Percentiles rank a stretch among this genome's conserved stretches.
These are phyloP conservation scores for Russula ochroleuca DNA, from an alignment of 768 basidiomycete species.

Conservation along the genomic window DNA sequence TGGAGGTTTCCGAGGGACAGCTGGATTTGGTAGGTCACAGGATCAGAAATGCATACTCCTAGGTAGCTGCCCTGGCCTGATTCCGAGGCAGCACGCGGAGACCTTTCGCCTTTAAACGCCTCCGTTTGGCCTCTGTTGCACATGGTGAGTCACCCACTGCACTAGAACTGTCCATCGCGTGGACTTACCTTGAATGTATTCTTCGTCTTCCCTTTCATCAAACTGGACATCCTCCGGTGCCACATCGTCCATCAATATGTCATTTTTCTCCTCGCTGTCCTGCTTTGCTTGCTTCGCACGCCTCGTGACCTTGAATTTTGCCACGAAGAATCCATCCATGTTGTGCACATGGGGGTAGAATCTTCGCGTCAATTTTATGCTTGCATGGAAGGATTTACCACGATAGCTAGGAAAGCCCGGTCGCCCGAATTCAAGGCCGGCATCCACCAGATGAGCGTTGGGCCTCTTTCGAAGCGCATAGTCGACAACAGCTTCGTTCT, in stretches of 20 bases:
- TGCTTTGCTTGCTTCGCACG: conserved; percentile 48
- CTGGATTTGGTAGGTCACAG: conserved; percentile 5
- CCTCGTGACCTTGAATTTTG: conserved; percentile 94
- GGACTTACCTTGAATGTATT: conserved; percentile 73
- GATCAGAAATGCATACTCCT: background rate
- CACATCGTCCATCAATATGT: conserved; percentile 32
- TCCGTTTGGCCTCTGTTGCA: conserved; percentile 61
- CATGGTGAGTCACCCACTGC: conserved; percentile 9
- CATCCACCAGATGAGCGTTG: conserved; percentile 86
- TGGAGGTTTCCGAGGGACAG: background rate
- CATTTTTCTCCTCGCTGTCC: conserved; percentile 32
- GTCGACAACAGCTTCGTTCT: conserved; percentile 97
- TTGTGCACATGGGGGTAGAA: conserved; percentile 98
- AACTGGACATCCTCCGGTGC: conserved; percentile 32
- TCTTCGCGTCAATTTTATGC: conserved; percentile 74
- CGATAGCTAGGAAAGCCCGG: conserved; percentile 88
- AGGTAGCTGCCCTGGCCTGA: conserved; percentile 31
- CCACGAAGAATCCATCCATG: conserved; percentile 99
- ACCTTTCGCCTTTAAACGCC: conserved; percentile 71
- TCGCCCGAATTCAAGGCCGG: conserved; percentile 88
- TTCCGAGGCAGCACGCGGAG: conserved; percentile 58
- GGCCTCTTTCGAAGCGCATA: conserved; percentile 95
- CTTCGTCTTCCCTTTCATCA: conserved; percentile 42
- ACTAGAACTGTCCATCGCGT: conserved; percentile 8
- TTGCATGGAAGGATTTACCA: conserved; percentile 83